These are phyloP conservation scores for Pleurotus ostreatus DNA, from an alignment of 768 basidiomycete genomes.

Conservation along the genomic window DNA sequence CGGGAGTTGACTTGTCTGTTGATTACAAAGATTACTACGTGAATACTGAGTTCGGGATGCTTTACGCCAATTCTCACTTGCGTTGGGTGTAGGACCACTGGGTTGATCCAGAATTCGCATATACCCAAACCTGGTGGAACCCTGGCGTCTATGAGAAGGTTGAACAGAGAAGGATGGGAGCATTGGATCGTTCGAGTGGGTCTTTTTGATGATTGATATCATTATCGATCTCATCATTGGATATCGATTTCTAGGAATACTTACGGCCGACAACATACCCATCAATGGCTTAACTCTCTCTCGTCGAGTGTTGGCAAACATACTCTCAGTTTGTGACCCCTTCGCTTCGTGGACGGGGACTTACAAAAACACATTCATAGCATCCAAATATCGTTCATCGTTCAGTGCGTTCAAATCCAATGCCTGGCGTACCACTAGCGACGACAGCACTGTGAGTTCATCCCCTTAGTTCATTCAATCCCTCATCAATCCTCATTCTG, in stretches of 20 bases:
- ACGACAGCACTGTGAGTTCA: background rate
- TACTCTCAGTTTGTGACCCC: background rate
- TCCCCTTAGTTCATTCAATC: too few species aligned
- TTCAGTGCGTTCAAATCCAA: conserved; percentile 2
- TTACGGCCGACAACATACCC: background rate
- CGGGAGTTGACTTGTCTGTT: background rate
- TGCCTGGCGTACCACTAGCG: conserved; percentile 1
- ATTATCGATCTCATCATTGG: too few species aligned
- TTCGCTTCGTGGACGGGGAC: too few species aligned
- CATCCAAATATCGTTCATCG: background rate
- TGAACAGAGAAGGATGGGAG: too few species aligned
- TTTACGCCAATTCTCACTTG: background rate
- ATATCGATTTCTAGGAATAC: background rate
- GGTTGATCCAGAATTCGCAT: background rate
- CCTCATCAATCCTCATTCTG: too few species aligned
- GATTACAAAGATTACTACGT: conserved; percentile 1
- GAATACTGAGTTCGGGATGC: background rate
- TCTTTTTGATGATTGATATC: too few species aligned
- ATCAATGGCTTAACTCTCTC: background rate
- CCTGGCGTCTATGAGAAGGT: too few species aligned
- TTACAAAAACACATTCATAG: background rate
- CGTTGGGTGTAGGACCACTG: background rate
- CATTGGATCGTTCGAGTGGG: too few species aligned
- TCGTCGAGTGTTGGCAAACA: background rate
- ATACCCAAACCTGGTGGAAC: background rate